Evolutionary conservation across 1,139 yeast genomes (phyloP).

Genomic region (Zygosaccharomyces sapae): DNA sequence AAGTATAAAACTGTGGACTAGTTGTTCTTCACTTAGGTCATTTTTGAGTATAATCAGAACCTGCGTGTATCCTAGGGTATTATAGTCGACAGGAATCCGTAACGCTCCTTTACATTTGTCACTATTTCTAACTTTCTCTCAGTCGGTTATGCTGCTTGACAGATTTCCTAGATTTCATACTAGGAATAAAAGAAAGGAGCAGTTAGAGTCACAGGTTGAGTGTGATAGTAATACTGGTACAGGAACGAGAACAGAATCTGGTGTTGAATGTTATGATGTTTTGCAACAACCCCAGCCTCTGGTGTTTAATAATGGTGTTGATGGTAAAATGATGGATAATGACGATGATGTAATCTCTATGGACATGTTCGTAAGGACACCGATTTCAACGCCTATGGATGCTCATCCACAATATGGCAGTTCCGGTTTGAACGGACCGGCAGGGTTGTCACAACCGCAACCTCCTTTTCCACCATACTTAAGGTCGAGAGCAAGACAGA

Average conservation of each 20-base stretch:
- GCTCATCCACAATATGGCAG: slow-evolving; percentile 1
- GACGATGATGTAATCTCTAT: slow-evolving; percentile 14
- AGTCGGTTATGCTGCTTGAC: slow-evolving; percentile 2
- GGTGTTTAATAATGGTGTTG: slow-evolving; percentile 1
- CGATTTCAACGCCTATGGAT: slow-evolving; percentile 13
- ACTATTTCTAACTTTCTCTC: neutral
- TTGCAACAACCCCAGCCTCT: slow-evolving; percentile 12
- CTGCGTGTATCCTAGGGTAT: too few relatives aligned
- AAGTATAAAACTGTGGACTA: too few relatives aligned
- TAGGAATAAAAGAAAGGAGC: slow-evolving; percentile 1
- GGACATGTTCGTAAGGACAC: slow-evolving; percentile 13
- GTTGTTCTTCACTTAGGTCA: too few relatives aligned
- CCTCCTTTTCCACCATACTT: slow-evolving; percentile 16
- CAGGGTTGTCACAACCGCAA: neutral
- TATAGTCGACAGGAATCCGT: too few relatives aligned
- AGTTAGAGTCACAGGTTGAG: slow-evolving; percentile 1
- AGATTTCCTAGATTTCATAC: slow-evolving; percentile 4
- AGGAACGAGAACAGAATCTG: neutral
- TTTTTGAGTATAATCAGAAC: too few relatives aligned
- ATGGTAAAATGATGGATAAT: slow-evolving; percentile 8
- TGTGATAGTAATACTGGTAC: neutral
- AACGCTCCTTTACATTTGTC: neutral
- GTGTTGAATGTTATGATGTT: slow-evolving; percentile 1
- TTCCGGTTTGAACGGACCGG: neutral
- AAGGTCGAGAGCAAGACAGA: slow-evolving; percentile 19